Percentiles rank a stretch among this genome's conserved stretches.
These are phyloP conservation scores for Filobasidium floriforme DNA, from an alignment of 768 basidiomycete species.

Conservation along the genomic window DNA sequence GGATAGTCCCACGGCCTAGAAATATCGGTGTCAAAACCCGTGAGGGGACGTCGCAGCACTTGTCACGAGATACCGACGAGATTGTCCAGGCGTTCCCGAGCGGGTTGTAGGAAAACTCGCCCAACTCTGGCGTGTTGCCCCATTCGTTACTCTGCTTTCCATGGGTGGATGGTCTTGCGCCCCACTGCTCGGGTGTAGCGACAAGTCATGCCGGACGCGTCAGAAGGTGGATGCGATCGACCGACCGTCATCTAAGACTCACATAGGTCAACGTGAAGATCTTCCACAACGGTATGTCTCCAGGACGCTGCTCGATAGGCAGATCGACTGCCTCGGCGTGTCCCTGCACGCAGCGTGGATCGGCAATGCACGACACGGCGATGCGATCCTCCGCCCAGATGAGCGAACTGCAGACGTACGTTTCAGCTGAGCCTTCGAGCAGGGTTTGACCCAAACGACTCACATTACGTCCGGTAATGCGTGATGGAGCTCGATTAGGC, in stretches of 20 bases:
- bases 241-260: neutral
- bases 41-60: neutral
- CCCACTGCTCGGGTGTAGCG: conserved; percentile 2
- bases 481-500: conserved; percentile 3
- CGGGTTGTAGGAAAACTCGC: conserved; percentile 10
- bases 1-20: conserved; percentile 13
- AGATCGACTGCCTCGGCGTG: neutral
- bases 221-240: no score
- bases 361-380: conserved; percentile 5
- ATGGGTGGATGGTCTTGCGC: conserved; percentile 12
- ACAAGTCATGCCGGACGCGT: neutral
- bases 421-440: no score
- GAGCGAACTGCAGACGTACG: neutral
- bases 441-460: no score
- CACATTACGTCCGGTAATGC: conserved; percentile 15
- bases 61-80: no score
- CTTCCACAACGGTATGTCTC: conserved; percentile 8
- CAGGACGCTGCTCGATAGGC: neutral
- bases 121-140: neutral
- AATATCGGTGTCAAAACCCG: neutral
- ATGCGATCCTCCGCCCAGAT: conserved; percentile 7
- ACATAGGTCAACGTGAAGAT: conserved; percentile 4
- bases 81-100: conserved; percentile 17
- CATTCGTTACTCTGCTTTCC: neutral
- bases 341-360: conserved; percentile 12